A percentile compares a stretch with the other conserved stretches of the same genome.
Evolutionary conservation across 352 stramenopile species (phyloP).

Genomic region (Saprolegnia diclina): DNA sequence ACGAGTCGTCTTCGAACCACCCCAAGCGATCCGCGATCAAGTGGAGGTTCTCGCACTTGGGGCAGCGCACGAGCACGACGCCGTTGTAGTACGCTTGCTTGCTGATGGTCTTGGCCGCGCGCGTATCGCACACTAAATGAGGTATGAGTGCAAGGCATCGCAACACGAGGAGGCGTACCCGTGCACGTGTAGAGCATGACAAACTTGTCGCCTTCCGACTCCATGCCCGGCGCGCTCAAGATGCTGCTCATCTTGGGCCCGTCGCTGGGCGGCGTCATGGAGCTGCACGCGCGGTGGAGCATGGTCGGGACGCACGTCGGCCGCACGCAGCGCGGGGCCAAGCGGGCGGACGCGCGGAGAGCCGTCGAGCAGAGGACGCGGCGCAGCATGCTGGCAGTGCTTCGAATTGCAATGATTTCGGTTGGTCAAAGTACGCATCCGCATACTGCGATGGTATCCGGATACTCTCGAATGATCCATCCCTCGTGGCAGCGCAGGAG

Average conservation of each 20-base stretch:
- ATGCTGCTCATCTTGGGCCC: background rate
- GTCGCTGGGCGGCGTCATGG: constrained; percentile 1
- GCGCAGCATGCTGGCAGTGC: background rate
- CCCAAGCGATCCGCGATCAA: constrained; percentile 94
- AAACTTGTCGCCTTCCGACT: constrained; percentile 90
- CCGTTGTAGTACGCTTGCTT: constrained; percentile 97
- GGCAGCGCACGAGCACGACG: constrained; percentile 96
- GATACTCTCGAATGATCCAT: background rate
- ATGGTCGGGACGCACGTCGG: background rate
- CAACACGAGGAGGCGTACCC: constrained; percentile 30
- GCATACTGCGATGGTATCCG: background rate
- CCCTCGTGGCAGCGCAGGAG: background rate
- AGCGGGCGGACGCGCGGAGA: background rate
- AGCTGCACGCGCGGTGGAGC: background rate
- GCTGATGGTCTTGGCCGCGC: constrained; percentile 95
- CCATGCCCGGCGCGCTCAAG: constrained; percentile 42
- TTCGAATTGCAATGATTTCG: constrained; percentile 7
- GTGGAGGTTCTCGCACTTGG: constrained; percentile 97
- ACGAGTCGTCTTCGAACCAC: constrained; percentile 89
- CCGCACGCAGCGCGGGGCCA: background rate
- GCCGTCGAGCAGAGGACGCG: background rate
- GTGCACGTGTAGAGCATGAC: constrained; percentile 98
- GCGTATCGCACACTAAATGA: constrained; percentile 91
- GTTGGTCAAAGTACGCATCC: background rate
- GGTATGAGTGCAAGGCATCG: background rate